These are phyloP conservation scores for Cyclostephanos tholiformis DNA, from an alignment of 108 stramenopile genomes.

Conservation along the genomic window DNA sequence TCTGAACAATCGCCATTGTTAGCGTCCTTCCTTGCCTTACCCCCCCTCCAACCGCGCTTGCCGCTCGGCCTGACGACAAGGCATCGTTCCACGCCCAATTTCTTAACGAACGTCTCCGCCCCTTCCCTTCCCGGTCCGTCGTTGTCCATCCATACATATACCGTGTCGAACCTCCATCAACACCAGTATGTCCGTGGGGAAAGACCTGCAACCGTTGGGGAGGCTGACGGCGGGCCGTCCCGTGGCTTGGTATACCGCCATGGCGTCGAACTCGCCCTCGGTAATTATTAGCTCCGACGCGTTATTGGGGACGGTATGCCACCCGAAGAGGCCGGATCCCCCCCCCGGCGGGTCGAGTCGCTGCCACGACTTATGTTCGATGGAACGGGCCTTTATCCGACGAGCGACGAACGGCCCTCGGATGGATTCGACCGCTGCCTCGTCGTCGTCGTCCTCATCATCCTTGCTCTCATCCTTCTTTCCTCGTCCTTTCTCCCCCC, in stretches of 20 bases:
- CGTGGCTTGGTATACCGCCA: constrained; percentile 97
- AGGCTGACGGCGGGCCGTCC: constrained; percentile 77
- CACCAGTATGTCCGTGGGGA: constrained; percentile 90
- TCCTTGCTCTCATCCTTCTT: constrained; percentile 3
- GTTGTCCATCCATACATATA: constrained; percentile 97
- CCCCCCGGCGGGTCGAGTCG: constrained; percentile 86
- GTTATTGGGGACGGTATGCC: constrained; percentile 83
- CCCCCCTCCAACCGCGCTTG: constrained; percentile 28
- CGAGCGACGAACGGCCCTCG: constrained; percentile 63
- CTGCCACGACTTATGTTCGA: constrained; percentile 82
- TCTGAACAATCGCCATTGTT: background rate
- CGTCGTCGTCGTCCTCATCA: constrained; percentile 5
- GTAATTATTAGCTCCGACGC: constrained; percentile 87
- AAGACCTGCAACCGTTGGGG: constrained; percentile 92
- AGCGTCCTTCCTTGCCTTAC: background rate
- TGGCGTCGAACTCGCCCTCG: constrained; percentile 99
- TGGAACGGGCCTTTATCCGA: constrained; percentile 84
- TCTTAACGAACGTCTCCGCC: constrained; percentile 88
- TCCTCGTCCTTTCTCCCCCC: constrained; percentile 11
- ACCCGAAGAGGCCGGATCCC: constrained; percentile 95
- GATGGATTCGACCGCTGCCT: constrained; percentile 20
- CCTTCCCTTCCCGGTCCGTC: constrained; percentile 90
- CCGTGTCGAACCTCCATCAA: constrained; percentile 88
- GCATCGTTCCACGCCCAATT: constrained; percentile 83
- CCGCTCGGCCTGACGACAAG: constrained; percentile 66